These are phyloP conservation scores for Climacium dendroides DNA, from an alignment of 225 moss, liverwort and hornwort species.

Conservation along the genomic window DNA sequence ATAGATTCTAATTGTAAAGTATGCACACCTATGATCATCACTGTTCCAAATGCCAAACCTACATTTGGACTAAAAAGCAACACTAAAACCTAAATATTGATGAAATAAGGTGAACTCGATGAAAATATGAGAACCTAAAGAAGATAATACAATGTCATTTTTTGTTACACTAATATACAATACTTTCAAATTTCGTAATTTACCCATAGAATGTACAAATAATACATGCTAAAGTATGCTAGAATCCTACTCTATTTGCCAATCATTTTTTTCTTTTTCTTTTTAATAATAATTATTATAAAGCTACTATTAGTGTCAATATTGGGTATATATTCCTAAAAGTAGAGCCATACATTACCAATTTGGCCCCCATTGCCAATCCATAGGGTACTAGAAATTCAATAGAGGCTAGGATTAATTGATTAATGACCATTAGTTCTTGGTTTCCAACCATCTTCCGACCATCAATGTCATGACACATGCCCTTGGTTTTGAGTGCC, in stretches of 20 bases:
- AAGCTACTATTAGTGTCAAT: not conserved
- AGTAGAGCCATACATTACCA: rapidly evolving
- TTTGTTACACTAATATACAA: rapidly evolving
- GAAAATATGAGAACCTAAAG: not conserved
- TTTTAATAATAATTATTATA: not conserved
- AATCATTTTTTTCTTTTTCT: not conserved
- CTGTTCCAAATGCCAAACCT: rapidly evolving
- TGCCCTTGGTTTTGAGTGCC: not conserved
- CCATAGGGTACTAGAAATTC: not conserved
- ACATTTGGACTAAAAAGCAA: rapidly evolving
- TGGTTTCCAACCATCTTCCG: rapidly evolving
- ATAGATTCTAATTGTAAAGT: not conserved
- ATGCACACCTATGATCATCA: not conserved
- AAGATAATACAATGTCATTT: rapidly evolving
- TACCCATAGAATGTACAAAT: not conserved
- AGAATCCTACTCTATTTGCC: rapidly evolving
- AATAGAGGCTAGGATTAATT: rapidly evolving
- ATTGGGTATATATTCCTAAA: not conserved
- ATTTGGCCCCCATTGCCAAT: not conserved
- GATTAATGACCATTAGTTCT: not conserved
- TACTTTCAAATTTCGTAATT: not conserved
- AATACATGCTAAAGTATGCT: not conserved
- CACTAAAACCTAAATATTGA: not conserved
- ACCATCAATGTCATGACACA: rapidly evolving
- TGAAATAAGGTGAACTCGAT: not conserved